These are phyloP conservation scores for Camelina neglecta DNA, from an alignment of 345 rosid genomes.

Conservation along the genomic window DNA sequence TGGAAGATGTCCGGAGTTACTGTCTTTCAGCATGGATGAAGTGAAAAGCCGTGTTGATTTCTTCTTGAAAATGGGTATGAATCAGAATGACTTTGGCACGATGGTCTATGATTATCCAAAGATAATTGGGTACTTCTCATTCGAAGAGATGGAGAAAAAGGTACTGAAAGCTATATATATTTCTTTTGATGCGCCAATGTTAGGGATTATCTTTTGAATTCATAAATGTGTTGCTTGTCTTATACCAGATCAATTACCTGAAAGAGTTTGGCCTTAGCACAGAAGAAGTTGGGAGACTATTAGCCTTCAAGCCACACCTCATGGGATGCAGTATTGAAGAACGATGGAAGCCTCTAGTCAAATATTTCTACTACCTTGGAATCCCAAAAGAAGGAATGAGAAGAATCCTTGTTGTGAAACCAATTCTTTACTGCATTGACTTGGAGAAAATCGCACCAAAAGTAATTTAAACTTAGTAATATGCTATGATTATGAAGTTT, in stretches of 20 bases:
- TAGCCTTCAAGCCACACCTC: conserved; percentile 85
- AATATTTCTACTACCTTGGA: conserved; percentile 85
- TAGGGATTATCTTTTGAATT: background rate
- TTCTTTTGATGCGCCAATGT: background rate
- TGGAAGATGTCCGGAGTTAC: conserved; percentile 71
- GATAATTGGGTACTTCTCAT: conserved; percentile 64
- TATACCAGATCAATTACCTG: conserved; percentile 66
- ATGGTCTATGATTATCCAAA: conserved; percentile 90
- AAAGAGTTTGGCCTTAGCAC: conserved; percentile 84
- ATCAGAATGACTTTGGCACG: conserved; percentile 81
- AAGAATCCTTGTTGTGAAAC: conserved; percentile 84
- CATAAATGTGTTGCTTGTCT: conserved; percentile 4
- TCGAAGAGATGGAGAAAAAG: conserved; percentile 87
- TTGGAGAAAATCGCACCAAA: conserved; percentile 75
- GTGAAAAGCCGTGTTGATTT: conserved; percentile 66
- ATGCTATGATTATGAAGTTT: background rate
- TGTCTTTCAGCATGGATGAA: conserved; percentile 70
- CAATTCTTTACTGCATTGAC: conserved; percentile 79
- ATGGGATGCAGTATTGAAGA: conserved; percentile 85
- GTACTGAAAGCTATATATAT: conserved; percentile 39
- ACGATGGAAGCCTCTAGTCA: conserved; percentile 88
- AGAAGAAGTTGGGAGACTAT: conserved; percentile 74
- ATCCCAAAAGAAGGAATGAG: conserved; percentile 85
- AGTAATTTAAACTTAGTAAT: conserved; percentile 46
- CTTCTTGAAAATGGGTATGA: conserved; percentile 82